Evolutionary conservation across 805 yeast genomes (phyloP).

Genomic region (Candida berthetii): DNA sequence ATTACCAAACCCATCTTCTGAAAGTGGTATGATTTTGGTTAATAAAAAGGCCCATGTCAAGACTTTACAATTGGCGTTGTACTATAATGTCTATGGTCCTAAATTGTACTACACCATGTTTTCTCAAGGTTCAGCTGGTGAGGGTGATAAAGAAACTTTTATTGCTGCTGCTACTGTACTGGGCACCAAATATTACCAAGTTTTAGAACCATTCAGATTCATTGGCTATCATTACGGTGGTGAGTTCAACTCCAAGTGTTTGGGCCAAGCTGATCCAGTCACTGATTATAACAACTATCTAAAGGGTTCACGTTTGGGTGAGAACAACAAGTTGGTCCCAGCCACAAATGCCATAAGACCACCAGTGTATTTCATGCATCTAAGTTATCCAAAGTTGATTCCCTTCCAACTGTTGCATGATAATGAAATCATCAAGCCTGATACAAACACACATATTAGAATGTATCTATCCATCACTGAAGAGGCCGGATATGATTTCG

Average conservation of each 20-base stretch:
- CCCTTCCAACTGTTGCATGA: conserved; percentile 23
- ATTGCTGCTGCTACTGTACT: conserved; percentile 54
- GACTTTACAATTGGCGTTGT: conserved; percentile 46
- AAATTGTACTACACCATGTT: conserved; percentile 52
- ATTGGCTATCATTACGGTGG: conserved; percentile 25
- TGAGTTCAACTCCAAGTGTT: conserved; percentile 29
- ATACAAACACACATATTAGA: conserved; percentile 21
- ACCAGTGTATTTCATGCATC: conserved; percentile 42
- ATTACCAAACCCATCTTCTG: conserved; percentile 57
- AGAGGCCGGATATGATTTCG: conserved; percentile 30
- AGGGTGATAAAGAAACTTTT: conserved; percentile 68
- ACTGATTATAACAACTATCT: conserved; percentile 19
- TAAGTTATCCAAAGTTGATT: conserved; percentile 50
- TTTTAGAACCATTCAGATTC: conserved; percentile 25
- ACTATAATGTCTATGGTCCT: conserved; percentile 59
- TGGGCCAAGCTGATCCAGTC: conserved; percentile 35
- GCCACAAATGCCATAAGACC: conserved; percentile 12
- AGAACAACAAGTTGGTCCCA: conserved; percentile 8
- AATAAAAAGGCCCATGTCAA: conserved; percentile 48
- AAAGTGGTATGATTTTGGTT: conserved; percentile 55
- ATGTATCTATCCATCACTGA: conserved; percentile 22
- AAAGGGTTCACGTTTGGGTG: conserved; percentile 12
- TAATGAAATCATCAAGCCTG: conserved; percentile 17
- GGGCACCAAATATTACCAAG: conserved; percentile 40
- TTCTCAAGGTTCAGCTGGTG: conserved; percentile 68